phyloP scores from a whole-genome alignment of 2,329 filamentous ascomycete genomes.

The Paecilomyces variotii region DNA sequence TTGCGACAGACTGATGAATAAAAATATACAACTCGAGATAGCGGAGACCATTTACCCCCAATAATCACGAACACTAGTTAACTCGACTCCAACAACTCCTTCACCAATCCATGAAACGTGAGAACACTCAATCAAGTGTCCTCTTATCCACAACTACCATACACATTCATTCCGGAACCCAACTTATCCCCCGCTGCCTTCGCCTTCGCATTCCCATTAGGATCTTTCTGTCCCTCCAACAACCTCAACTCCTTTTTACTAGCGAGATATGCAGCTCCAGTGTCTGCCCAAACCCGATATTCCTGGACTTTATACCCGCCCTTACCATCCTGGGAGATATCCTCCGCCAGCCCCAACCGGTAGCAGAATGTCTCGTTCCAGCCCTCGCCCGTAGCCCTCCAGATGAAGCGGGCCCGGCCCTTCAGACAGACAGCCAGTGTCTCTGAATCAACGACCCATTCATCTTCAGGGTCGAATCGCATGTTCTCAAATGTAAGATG shows the following conservation, averaged over 20 bases:
- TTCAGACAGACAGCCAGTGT: slow-evolving; percentile 24
- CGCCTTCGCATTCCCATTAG: neutral
- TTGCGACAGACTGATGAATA: no score
- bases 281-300: slow-evolving; percentile 39
- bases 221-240: neutral
- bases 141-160: neutral
- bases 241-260: slow-evolving; percentile 15
- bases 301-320: slow-evolving; percentile 24
- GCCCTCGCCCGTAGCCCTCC: slow-evolving; percentile 24
- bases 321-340: slow-evolving; percentile 7
- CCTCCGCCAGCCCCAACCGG: slow-evolving; percentile 26
- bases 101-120: neutral
- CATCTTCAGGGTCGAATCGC: slow-evolving; percentile 25
- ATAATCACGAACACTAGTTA: no score
- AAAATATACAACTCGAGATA: no score
- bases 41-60: no score
- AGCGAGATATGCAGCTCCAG: slow-evolving; percentile 37
- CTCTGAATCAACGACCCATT: slow-evolving; percentile 31
- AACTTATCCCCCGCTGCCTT: neutral
- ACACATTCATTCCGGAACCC: neutral
- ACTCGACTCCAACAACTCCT: neutral
- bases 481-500: slow-evolving; percentile 27
- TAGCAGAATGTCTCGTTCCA: slow-evolving; percentile 38
- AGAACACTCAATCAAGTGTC: neutral
- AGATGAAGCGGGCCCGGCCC: slow-evolving; percentile 26